phyloP scores from a whole-genome alignment of 176 grass and related monocot species.

The Aegilops speltoides region DNA sequence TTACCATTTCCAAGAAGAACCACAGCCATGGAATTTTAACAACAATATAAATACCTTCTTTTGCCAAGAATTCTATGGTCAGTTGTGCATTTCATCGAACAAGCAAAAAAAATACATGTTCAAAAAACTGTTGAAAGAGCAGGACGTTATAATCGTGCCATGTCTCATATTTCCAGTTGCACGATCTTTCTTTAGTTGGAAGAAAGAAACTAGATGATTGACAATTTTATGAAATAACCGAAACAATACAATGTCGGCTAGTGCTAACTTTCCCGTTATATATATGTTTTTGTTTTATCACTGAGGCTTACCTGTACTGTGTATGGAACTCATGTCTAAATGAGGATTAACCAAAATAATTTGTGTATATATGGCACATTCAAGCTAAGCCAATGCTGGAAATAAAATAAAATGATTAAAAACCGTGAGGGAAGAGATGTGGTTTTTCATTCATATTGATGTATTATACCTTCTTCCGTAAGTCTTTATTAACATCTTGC shows the following conservation, averaged over 20 bases:
- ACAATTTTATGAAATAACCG: not conserved
- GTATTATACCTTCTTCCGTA: conserved; percentile 74
- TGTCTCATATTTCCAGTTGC: not conserved
- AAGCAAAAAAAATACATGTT: not conserved
- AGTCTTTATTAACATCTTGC: conserved; percentile 71
- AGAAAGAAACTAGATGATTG: not conserved
- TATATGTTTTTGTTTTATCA: not conserved
- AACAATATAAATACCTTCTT: conserved; percentile 1
- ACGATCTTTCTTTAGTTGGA: not conserved
- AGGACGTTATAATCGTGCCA: not conserved
- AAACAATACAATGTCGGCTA: not conserved
- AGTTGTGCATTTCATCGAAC: not conserved
- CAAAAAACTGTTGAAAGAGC: not conserved
- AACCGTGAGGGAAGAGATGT: not conserved
- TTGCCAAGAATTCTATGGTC: not conserved
- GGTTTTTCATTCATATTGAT: not conserved
- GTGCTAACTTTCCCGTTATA: not conserved
- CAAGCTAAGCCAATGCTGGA: not conserved
- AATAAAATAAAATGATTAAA: not conserved
- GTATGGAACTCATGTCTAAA: not conserved
- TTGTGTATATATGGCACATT: not conserved
- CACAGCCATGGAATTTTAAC: not conserved
- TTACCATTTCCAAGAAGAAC: not conserved
- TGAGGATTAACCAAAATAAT: not conserved
- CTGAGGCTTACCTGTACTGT: not conserved